A percentile compares a stretch with the other conserved stretches of the same genome.
Conservation (phyloP, 2,329 filamentous ascomycete genomes). For the Aspergillus sergii region DNA sequence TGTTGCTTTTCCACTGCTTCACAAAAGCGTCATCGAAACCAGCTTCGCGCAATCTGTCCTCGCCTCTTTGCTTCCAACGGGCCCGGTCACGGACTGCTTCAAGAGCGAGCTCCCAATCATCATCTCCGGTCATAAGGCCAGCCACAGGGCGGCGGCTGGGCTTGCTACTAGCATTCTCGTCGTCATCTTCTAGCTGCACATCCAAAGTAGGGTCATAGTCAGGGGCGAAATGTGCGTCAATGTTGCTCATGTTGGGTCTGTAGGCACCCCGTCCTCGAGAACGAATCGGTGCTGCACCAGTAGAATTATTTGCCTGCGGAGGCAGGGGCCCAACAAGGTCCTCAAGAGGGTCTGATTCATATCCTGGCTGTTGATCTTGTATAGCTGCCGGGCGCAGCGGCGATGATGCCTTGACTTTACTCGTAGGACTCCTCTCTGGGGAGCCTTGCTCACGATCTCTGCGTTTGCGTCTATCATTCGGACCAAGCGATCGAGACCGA, state of each 20-base stretch:
- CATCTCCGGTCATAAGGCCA: conserved; percentile 52
- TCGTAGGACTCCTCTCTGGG: conserved; percentile 6
- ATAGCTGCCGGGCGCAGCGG: not conserved
- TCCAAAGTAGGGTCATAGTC: conserved; percentile 59
- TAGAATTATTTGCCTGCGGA: conserved; percentile 48
- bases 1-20: conserved; percentile 67
- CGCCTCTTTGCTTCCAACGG: conserved; percentile 74
- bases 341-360: conserved; percentile 70
- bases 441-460: conserved; percentile 15
- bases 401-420: conserved; percentile 4
- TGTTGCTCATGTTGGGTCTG: conserved; percentile 61
- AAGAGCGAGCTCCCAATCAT: conserved; percentile 78
- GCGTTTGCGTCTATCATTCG: conserved; percentile 17
- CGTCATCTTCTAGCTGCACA: conserved; percentile 46
- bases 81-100: conserved; percentile 80
- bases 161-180: conserved; percentile 62
- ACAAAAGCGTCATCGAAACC: conserved; percentile 79
- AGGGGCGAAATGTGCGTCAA: conserved; percentile 78
- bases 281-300: conserved; percentile 44
- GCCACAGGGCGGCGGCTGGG: conserved; percentile 43
- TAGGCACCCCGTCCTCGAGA: conserved; percentile 73
- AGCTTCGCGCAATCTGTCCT: conserved; percentile 72
- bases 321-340: conserved; percentile 74
- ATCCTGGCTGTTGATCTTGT: conserved; percentile 17
- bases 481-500: conserved; percentile 21